A percentile compares a stretch with the other conserved stretches of the same genome.
Evolutionary conservation across 169 alveolate species (phyloP).

Genomic region (Babesia ovata): DNA sequence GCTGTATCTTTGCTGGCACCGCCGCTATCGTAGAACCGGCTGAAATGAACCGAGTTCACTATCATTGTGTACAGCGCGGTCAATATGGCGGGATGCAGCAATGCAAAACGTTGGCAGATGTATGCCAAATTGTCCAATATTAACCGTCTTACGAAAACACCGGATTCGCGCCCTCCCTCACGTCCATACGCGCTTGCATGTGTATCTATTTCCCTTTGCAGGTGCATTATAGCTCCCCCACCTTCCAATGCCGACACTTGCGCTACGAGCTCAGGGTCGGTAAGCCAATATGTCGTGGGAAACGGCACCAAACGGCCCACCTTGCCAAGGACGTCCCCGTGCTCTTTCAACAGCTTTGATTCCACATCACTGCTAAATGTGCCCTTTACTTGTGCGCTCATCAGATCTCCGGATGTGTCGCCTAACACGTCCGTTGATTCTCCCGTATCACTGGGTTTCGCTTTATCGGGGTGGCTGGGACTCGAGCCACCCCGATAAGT

Average conservation of each 20-base stretch:
- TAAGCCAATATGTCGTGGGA: constrained; percentile 78
- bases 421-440: background rate
- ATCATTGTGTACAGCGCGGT: constrained; percentile 29
- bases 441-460: background rate
- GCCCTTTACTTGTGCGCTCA: background rate
- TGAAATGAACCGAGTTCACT: constrained; percentile 43
- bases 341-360: constrained; percentile 6
- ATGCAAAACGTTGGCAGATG: constrained; percentile 44
- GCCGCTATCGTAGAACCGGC: background rate
- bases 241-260: constrained; percentile 77
- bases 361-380: constrained; percentile 22
- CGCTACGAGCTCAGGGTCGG: constrained; percentile 59
- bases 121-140: constrained; percentile 53
- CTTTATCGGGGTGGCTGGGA: background rate
- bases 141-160: background rate
- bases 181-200: background rate
- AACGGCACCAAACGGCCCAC: constrained; percentile 69
- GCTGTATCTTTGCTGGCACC: background rate
- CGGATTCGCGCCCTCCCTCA: background rate
- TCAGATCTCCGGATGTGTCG: background rate
- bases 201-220: constrained; percentile 54
- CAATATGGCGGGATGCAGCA: constrained; percentile 51
- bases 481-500: constrained; percentile 28
- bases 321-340: constrained; percentile 39
- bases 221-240: constrained; percentile 64